Conservation (phyloP, 2,329 filamentous ascomycete genomes). For the Orbilia ellipsospora region DNA sequence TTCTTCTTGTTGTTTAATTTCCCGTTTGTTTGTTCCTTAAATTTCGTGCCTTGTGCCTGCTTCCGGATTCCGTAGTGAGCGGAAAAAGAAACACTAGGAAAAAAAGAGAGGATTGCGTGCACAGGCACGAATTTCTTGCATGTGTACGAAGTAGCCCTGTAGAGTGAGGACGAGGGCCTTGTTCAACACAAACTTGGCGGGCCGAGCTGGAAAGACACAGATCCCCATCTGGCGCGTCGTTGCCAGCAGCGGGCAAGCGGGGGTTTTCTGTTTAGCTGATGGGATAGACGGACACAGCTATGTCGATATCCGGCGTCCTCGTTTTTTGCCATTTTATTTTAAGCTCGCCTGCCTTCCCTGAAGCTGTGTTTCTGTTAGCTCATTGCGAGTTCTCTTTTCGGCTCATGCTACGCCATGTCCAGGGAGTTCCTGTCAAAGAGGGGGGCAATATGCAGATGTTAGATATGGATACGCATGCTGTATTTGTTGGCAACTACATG, state of each 20-base stretch:
- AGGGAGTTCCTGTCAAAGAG: constrained; percentile 22
- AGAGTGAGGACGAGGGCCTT: constrained; percentile 9
- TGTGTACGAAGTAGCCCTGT: neutral
- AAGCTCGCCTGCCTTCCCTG: no score
- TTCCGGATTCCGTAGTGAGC: constrained; percentile 16
- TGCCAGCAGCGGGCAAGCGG: neutral
- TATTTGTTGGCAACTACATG: constrained; percentile 24
- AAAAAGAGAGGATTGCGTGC: no score
- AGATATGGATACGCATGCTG: constrained; percentile 39
- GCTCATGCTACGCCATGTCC: neutral
- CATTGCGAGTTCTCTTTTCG: constrained; percentile 10
- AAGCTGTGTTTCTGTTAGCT: no score
- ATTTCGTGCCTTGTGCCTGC: constrained; percentile 10
- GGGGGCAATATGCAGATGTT: constrained; percentile 34
- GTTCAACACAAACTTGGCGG: constrained; percentile 39
- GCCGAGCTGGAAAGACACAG: constrained; percentile 1
- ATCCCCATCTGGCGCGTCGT: constrained; percentile 5
- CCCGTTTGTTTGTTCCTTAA: constrained; percentile 10
- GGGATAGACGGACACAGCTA: neutral
- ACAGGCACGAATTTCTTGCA: no score
- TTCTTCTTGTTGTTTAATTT: constrained; percentile 16
- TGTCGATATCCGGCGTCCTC: constrained; percentile 28
- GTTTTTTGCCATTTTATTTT: neutral
- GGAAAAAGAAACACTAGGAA: constrained; percentile 7
- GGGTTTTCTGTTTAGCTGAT: neutral